Base-by-base conservation (phyloP, 2,329 filamentous ascomycete genomes). In the Aspergillus sp. region DNA sequence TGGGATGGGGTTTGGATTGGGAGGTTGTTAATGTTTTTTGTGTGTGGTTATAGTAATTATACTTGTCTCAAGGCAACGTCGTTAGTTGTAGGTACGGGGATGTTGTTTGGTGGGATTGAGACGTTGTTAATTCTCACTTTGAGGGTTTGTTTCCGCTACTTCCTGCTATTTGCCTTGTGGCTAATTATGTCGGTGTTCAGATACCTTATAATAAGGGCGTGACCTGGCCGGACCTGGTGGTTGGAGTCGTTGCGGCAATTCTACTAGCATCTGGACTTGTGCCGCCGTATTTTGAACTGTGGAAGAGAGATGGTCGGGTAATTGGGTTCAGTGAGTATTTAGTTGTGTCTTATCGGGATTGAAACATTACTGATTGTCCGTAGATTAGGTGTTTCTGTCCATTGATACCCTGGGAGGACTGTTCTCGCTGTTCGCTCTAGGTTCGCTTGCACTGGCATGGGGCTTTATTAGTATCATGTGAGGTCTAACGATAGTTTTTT, bases 371-470 rank as follows among this genome's bases (percentile, higher is more conserved):
- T 58, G 23, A 38, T 51, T 43, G 15, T 21, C 53, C 21, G 4
- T 54, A 81, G 81, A 81, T 63, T 84, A 82, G 69, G 73, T 85
- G 13, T 89, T 89, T 65, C 72, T 89, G 3, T 74, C 76, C 0
- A 84, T 88, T 65, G 87, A 89, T 67, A 87, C 82, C 59, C 65
- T 80, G 1, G 87, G 87, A 2, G 87, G 86, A 0, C 80, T 89
- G 59, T 88, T 89, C 70, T 88, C 85, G 0, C 78, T 89, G 21
- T 82, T 89, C 79, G 85, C 86, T 1, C 72, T 88, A 9, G 83
- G 84, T 85, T 76, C 28, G 80, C 32, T 63, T 25, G 21, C 19
- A 28, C 28, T 4, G 28, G 28, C 28, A 30, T 30, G 28, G n/a
- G 8, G 21, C 36, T 13, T 19, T 8, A 15, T 13, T 13, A 13